Percentiles rank a stretch among this genome's conserved stretches.
These are phyloP conservation scores for Vigna nakashimae DNA, from an alignment of 306 rosid genomes.

Conservation along the genomic window DNA sequence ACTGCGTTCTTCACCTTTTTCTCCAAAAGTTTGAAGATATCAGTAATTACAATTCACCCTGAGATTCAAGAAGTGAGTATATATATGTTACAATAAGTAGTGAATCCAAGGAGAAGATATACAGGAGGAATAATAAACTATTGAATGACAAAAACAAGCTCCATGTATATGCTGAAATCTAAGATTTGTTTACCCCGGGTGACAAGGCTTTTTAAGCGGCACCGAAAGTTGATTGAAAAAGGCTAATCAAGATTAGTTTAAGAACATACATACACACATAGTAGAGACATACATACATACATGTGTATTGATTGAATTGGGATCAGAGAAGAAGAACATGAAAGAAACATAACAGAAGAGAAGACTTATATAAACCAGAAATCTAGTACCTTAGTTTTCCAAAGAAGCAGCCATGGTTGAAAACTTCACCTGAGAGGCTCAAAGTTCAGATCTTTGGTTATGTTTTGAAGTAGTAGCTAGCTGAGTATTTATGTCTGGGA, in stretches of 20 bases:
- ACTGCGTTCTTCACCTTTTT: slow-evolving; percentile 22
- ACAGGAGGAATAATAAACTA: neutral
- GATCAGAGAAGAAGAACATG: slow-evolving; percentile 12
- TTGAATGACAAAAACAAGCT: neutral
- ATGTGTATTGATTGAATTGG: slow-evolving; percentile 18
- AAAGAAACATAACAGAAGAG: neutral
- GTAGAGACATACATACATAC: neutral
- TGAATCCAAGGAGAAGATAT: neutral
- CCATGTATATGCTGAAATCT: neutral
- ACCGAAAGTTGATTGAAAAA: slow-evolving; percentile 49
- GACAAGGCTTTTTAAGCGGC: slow-evolving; percentile 46
- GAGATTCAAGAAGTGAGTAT: neutral
- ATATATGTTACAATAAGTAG: neutral
- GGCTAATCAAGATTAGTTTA: slow-evolving; percentile 25
- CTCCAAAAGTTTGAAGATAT: slow-evolving; percentile 11
- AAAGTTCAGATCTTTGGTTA: neutral
- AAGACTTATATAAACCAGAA: neutral
- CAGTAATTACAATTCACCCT: neutral
- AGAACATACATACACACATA: neutral
- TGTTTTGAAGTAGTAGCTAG: too few relatives aligned
- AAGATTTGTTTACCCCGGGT: slow-evolving; percentile 34
- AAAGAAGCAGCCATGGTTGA: neutral
- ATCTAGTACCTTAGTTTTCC: slow-evolving; percentile 28
- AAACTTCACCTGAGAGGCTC: neutral
- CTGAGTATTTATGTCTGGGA: neutral